Evolutionary conservation across 192 early-diverging fungal species (phyloP), one percentile per base, ranked within the genome.

Genomic region (Backusella westeae): DNA sequence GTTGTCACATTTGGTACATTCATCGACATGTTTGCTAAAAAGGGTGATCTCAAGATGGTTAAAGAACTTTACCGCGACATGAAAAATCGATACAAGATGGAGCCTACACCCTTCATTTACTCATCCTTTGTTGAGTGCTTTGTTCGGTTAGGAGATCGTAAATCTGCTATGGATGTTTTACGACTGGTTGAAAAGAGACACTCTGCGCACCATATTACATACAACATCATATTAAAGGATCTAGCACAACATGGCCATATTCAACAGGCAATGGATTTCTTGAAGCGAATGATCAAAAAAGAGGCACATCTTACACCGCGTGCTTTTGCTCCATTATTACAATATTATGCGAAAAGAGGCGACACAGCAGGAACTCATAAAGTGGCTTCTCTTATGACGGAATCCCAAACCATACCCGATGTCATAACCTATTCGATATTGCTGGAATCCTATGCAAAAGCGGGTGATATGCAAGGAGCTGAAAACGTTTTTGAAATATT

Each of bases 401-500:
- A 70, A 26, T 26, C 67, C 21, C 26, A 71, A 17, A 46, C 77
- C 26, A 53, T 41, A 6, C 71, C 67, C 1, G 71, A 73, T 26
- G 42, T 67, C 1, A 66, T 78, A 4, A 91, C 92, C 0, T 93
- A 91, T 80, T 91, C 89, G 42, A 86, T 91, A 15, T 84, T 98
- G 73, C 90, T 97, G 67, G 84, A 96, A 53, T 91, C 92, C 3
- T 92, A 96, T 75, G 91, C 88, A 29, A 87, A 86, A 59, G 84
- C 87, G 0, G 89, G 88, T 42, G 88, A 96, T 78, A 83, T 93
- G 34, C 76, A 90, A 39, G 82, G 85, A 12, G 96, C 96, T 4
- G 90, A 98, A 80, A 87, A 92, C 17, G 83, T 97, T 35, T 94
- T 95, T 75, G 83, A 90, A 39, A 91, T 96, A 79, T 81, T 90